A percentile compares a stretch with the other conserved stretches of the same genome.
Conservation (phyloP, 805 yeast species). For the Spencermartinsiella europaea region DNA sequence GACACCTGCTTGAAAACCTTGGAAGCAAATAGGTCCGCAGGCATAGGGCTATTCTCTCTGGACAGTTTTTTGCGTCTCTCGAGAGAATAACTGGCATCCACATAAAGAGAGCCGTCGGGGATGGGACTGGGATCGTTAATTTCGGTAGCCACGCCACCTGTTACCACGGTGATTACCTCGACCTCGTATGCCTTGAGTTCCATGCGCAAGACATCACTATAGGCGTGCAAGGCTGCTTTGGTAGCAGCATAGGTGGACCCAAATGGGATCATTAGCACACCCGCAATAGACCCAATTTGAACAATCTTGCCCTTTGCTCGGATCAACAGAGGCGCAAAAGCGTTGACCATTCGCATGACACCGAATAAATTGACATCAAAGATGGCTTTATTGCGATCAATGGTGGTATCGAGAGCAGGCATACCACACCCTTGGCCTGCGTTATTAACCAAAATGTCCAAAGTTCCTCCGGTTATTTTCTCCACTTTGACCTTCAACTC, state of each 20-base stretch:
- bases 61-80: constrained; percentile 59
- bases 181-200: constrained; percentile 73
- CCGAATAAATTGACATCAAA: constrained; percentile 68
- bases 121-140: constrained; percentile 63
- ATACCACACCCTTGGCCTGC: constrained; percentile 73
- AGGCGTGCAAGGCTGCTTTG: constrained; percentile 74
- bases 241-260: constrained; percentile 60
- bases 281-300: constrained; percentile 71
- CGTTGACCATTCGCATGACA: constrained; percentile 58
- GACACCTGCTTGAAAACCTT: constrained; percentile 49
- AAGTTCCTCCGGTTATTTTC: constrained; percentile 38
- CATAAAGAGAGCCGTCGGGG: constrained; percentile 48
- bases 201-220: constrained; percentile 54
- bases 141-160: constrained; percentile 72
- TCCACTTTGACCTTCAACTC: constrained; percentile 32
- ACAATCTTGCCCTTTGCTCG: constrained; percentile 64
- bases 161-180: constrained; percentile 59
- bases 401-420: constrained; percentile 63
- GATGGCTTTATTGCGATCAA: constrained; percentile 46
- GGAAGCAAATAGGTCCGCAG: constrained; percentile 52
- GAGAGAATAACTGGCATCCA: constrained; percentile 44
- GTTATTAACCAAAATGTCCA: constrained; percentile 61
- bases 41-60: constrained; percentile 51
- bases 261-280: constrained; percentile 64
- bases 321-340: constrained; percentile 50